Percentiles rank a stretch among this genome's conserved stretches.
Conservation (phyloP, 2,329 filamentous ascomycete species). For the Phialophora tarda region DNA sequence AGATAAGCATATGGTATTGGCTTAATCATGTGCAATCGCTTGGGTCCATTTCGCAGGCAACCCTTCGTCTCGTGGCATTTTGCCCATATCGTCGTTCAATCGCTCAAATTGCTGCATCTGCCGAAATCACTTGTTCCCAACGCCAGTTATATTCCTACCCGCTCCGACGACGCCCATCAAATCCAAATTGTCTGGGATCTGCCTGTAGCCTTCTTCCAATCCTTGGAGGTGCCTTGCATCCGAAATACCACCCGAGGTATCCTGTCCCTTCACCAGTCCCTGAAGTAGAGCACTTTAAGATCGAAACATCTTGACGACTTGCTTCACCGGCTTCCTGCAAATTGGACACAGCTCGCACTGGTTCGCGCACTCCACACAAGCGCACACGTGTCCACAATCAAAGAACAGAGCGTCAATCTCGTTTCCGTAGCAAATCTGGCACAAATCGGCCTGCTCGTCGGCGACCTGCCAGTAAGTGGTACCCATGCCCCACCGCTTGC, state of each 20-base stretch:
- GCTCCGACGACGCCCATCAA: not conserved
- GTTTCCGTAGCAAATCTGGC: constrained; percentile 67
- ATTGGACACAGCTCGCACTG: constrained; percentile 66
- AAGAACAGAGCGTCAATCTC: constrained; percentile 66
- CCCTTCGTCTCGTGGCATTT: not conserved
- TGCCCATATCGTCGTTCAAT: constrained; percentile 6
- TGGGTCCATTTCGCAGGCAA: not conserved
- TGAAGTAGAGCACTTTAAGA: constrained; percentile 41
- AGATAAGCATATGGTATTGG: not conserved
- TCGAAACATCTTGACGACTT: constrained; percentile 63
- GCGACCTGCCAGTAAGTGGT: constrained; percentile 67
- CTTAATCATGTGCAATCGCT: constrained; percentile 1
- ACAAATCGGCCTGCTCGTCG: constrained; percentile 64
- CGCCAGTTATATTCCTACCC: not conserved
- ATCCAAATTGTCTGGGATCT: not conserved
- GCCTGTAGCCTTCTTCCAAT: not conserved
- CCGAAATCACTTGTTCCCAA: not conserved
- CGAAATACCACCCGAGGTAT: not conserved
- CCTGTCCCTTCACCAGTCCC: not conserved
- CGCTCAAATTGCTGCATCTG: constrained; percentile 13
- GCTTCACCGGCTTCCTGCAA: constrained; percentile 63
- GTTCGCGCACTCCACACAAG: constrained; percentile 64
- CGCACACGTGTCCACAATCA: constrained; percentile 67
- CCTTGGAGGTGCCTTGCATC: not conserved
- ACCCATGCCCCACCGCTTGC: constrained; percentile 66